These are phyloP conservation scores for Coniochaeta sp. DNA, from an alignment of 2,329 filamentous ascomycete species.

Conservation along the genomic window DNA sequence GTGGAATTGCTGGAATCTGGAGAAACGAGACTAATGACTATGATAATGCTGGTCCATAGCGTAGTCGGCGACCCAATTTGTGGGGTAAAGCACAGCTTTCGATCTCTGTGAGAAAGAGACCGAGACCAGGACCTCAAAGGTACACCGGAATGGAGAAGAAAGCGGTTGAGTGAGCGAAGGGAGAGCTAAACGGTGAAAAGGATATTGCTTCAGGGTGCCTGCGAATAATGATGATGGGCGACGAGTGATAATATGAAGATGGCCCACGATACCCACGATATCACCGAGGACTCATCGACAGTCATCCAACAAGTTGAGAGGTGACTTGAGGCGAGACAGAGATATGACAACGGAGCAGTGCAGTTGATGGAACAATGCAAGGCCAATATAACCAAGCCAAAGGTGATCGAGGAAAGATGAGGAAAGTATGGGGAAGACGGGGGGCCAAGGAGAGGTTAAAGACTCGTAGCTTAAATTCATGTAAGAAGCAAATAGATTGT, in stretches of 20 bases:
- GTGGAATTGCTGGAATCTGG: constrained; percentile 3
- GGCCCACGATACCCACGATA: background rate
- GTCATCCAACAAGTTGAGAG: background rate
- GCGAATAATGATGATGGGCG: background rate
- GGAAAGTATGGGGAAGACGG: background rate
- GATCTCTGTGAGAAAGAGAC: background rate
- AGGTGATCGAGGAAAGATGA: background rate
- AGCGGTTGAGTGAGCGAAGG: background rate
- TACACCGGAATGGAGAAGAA: background rate
- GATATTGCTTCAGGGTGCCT: background rate
- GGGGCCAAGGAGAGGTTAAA: background rate
- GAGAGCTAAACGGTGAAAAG: background rate
- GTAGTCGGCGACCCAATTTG: constrained; percentile 3
- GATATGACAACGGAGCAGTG: background rate
- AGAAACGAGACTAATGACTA: background rate
- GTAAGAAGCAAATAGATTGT: background rate
- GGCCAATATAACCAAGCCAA: background rate
- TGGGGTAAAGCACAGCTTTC: constrained; percentile 1
- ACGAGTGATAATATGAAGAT: background rate
- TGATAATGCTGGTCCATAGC: background rate
- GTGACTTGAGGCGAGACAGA: background rate
- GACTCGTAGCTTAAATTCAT: background rate
- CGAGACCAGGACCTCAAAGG: background rate
- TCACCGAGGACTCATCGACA: background rate
- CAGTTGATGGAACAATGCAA: background rate